Percentiles rank a stretch among this genome's conserved stretches.
Evolutionary conservation across 2,329 filamentous ascomycete genomes (phyloP).

Genomic region (Hypomyces rosellus): DNA sequence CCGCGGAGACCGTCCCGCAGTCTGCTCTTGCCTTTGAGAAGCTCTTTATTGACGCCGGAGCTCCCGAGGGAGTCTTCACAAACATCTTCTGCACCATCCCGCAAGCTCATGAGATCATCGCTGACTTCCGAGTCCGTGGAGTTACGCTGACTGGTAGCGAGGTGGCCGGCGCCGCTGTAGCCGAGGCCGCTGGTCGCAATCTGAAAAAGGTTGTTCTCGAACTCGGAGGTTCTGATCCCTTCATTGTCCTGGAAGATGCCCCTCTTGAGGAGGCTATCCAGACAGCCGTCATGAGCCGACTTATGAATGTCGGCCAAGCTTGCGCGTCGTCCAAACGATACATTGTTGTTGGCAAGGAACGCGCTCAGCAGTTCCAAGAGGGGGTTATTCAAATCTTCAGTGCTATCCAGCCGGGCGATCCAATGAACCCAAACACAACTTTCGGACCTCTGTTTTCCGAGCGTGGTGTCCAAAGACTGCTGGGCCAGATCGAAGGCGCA

Average conservation of each 20-base stretch:
- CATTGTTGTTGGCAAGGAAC: slow-evolving; percentile 1
- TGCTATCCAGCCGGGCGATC: too few relatives aligned
- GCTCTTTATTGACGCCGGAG: slow-evolving; percentile 63
- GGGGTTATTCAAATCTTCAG: too few relatives aligned
- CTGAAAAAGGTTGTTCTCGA: slow-evolving; percentile 70
- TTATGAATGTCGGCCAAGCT: slow-evolving; percentile 2
- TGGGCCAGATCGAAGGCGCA: background rate
- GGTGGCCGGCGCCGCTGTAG: slow-evolving; percentile 53
- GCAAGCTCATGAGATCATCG: slow-evolving; percentile 26
- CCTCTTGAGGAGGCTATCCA: slow-evolving; percentile 48
- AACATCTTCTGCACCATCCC: slow-evolving; percentile 43
- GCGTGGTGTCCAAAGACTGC: too few relatives aligned
- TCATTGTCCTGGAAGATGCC: slow-evolving; percentile 67
- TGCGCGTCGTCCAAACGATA: background rate
- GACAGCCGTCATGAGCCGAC: background rate
- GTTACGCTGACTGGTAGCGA: slow-evolving; percentile 6
- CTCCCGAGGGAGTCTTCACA: slow-evolving; percentile 62
- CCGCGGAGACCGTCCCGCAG: slow-evolving; percentile 64
- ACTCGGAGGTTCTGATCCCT: slow-evolving; percentile 67
- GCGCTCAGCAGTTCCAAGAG: background rate
- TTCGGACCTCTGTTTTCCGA: too few relatives aligned
- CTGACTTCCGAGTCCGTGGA: slow-evolving; percentile 4
- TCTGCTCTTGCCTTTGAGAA: slow-evolving; percentile 55
- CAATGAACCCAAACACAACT: too few relatives aligned
- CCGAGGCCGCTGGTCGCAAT: slow-evolving; percentile 42